Conservation (phyloP, 345 rosid genomes). For the Arabidopsis thaliana region TAIR10.1 NC_003076.8:1485001-1485500, state of each 20-base stretch:
- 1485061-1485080: not conserved
- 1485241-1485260: slow-evolving; percentile 25
- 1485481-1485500: slow-evolving; percentile 16
- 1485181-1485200: not conserved
- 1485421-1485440: slow-evolving; percentile 8
- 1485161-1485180: not conserved
- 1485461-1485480: slow-evolving; percentile 4
- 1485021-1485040: slow-evolving; percentile 14
- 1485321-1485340: not conserved
- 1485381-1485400: not conserved
- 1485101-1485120: not conserved
- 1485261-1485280: not conserved
- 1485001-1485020: slow-evolving; percentile 27
- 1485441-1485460: slow-evolving; percentile 9
- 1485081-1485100: not conserved
- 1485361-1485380: not conserved
- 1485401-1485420: not conserved
- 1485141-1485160: not conserved
- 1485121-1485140: slow-evolving; percentile 28
- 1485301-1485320: not conserved
- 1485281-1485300: not conserved
- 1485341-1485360: not conserved
- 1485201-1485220: slow-evolving; percentile 5
- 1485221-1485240: not conserved
- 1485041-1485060: not conserved